Percentiles rank a stretch among this genome's conserved stretches.
phyloP scores from a whole-genome alignment of 257 asterid species.

The Avicennia marina region DNA sequence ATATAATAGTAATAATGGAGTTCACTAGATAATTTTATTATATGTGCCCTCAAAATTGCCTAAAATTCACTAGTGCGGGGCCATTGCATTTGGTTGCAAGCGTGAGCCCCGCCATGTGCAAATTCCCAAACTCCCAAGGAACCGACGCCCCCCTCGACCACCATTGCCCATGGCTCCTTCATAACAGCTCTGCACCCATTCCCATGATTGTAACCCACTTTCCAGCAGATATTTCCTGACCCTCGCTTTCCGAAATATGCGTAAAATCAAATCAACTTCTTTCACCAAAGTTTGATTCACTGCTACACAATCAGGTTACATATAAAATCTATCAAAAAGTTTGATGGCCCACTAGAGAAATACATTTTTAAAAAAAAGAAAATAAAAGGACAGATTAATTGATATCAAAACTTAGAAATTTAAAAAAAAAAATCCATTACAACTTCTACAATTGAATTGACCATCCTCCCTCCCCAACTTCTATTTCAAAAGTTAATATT shows the following conservation, averaged over 20 bases:
- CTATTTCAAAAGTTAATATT: slow-evolving; percentile 34
- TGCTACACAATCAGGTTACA: too few species aligned
- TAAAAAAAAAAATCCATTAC: slow-evolving; percentile 28
- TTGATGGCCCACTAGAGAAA: too few species aligned
- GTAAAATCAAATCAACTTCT: too few species aligned
- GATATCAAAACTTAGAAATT: slow-evolving; percentile 22
- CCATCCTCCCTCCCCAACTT: slow-evolving; percentile 31
- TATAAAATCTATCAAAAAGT: too few species aligned
- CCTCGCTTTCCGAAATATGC: too few species aligned
- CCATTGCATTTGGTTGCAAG: slow-evolving; percentile 15
- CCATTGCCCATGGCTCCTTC: slow-evolving; percentile 21
- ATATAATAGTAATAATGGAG: too few species aligned
- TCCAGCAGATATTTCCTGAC: too few species aligned
- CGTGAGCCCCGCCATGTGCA: slow-evolving; percentile 56
- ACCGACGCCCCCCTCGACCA: slow-evolving; percentile 22
- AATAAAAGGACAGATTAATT: slow-evolving; percentile 10
- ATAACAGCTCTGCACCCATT: too few species aligned
- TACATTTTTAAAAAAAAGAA: too few species aligned
- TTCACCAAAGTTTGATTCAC: too few species aligned
- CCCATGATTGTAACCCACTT: slow-evolving; percentile 44
- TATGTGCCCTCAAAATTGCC: too few species aligned
- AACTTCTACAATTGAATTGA: slow-evolving; percentile 40
- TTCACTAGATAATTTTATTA: too few species aligned
- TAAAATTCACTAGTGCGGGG: slow-evolving; percentile 15
- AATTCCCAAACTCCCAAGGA: slow-evolving; percentile 37